Conservation (phyloP, 1,284 basidiomycete species). For the Thecaphora frezii region DNA sequence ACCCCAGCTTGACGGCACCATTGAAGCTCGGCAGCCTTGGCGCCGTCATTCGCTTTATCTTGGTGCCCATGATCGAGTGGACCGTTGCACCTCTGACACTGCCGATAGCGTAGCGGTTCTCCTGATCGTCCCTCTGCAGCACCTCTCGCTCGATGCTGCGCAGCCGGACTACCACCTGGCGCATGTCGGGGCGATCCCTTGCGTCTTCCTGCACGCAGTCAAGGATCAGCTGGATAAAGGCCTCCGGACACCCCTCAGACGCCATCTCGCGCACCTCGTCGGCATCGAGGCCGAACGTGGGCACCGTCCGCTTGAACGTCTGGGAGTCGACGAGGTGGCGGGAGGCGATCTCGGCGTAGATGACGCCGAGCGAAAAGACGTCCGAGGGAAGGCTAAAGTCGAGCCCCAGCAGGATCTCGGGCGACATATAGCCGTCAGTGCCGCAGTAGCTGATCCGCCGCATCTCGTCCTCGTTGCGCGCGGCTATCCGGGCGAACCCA, state of each 20-base stretch:
- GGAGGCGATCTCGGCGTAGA: slow-evolving; percentile 86
- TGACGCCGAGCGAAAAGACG: slow-evolving; percentile 89
- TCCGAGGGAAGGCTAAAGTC: slow-evolving; percentile 92
- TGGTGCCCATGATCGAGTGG: slow-evolving; percentile 41
- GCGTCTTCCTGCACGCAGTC: slow-evolving; percentile 77
- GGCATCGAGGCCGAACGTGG: slow-evolving; percentile 71
- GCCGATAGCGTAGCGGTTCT: slow-evolving; percentile 67
- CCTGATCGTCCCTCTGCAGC: slow-evolving; percentile 35
- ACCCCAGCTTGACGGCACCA: slow-evolving; percentile 69
- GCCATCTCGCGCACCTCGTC: slow-evolving; percentile 73
- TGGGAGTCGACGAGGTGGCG: slow-evolving; percentile 76
- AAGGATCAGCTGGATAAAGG: slow-evolving; percentile 75
- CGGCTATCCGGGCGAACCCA: slow-evolving; percentile 86
- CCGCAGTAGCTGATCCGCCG: slow-evolving; percentile 92
- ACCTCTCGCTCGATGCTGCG: slow-evolving; percentile 76
- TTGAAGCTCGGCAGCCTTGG: slow-evolving; percentile 85
- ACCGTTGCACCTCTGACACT: slow-evolving; percentile 62
- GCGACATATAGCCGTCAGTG: slow-evolving; percentile 72
- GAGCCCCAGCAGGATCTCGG: slow-evolving; percentile 86
- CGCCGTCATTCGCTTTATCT: slow-evolving; percentile 58
- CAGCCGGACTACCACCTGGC: slow-evolving; percentile 73
- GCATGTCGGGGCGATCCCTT: slow-evolving; percentile 71
- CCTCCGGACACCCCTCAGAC: slow-evolving; percentile 75
- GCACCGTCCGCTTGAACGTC: slow-evolving; percentile 41
- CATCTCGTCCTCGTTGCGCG: slow-evolving; percentile 84